Base-by-base conservation (phyloP, 2,329 filamentous ascomycete genomes). In the Trichophyton equinum region DNA sequence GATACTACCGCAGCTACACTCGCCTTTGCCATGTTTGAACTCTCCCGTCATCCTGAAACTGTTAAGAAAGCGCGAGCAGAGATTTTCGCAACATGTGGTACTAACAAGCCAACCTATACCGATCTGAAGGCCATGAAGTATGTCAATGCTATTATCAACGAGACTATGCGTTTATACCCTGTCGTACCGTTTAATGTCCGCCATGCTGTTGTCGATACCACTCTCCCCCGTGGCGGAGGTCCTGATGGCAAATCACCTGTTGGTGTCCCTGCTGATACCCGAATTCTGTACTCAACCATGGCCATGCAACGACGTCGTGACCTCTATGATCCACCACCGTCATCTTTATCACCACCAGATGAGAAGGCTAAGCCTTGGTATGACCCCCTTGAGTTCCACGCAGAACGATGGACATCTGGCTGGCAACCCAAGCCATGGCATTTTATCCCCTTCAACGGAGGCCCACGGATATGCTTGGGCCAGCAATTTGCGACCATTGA, bases 91-190 rank as follows among this genome's bases (percentile, higher is more conserved):
- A 77, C 78, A 0, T 81, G 96, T 3, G 91, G 91, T 1, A 76
- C 82, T 13, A 77, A 8, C 67, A 74, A 72, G 58, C 73, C 72
- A 0, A 90, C 86, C 0, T 96, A 95, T 72, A 81, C 83, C 11
- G 83, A 96, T 69, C 79, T 96, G 62, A 96, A 95, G 78, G 81
- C 81, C 65, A 95, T 96, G 90, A 86, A 87, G 68, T 96, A 92
- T 71, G 82, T 94, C 15, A 78, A 75, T 55, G 75, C 85, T 67
- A 76, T 87, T 57, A 80, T 95, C 67, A 87, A 89, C 74, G 89
- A 95, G 75, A 88, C 84, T 0, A 81, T 91, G 62, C 85, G 89
- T 13, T 74, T 92, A 9, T 90, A 92, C 72, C 89, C 89, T 0
- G 80, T 83, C 13, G 87, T 94, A 1, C 89, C 89, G 1, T 88